Evolutionary conservation across 352 stramenopile species (phyloP), one percentile per base, ranked within the genome.

Genomic region (Phytophthora cactorum): DNA sequence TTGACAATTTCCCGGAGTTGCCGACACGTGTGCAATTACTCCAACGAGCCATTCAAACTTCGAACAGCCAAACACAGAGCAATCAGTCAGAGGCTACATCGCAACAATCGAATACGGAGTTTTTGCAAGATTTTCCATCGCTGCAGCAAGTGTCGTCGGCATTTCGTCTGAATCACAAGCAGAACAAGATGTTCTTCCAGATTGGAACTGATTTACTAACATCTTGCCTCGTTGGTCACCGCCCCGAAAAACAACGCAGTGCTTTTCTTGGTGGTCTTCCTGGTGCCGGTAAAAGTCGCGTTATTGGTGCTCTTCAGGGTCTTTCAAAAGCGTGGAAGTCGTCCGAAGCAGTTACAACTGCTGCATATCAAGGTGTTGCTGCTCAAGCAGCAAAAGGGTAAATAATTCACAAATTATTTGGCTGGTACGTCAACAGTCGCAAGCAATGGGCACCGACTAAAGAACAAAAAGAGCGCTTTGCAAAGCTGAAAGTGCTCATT

Each of bases 341-440:
- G 10, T 15, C 8, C 17, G 27, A 59, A n/a, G 39, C 49, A 47
- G 12, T 59, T n/a, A 10, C 2, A 29, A 66, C 38, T 2, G 47
- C 34, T 22, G 58, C 58, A 1, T 59, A 58, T 17, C 58, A 65
- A 39, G 47, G 58, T 5, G 47, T 65, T n/a, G 58, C 47, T 29
- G 47, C 58, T 3, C 14, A 65, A 32, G 58, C 58, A 11, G 58
- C 38, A 5, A 53, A 66, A 3, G 58, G 59, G 11, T 28, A 53
- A 43, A 66, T 41, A 0, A 59, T 66, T 12, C 59, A 66, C 31
- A 66, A 66, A 6, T 14, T 66, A 1, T 59, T 66, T 31, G 3
- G 31, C 2, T 66, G 49, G 58, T 43, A 15, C 6, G 17, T 57
- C 15, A 34, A 44, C 4, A 57, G 54, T 11, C 45, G 25, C 22